phyloP scores from a whole-genome alignment of 2,329 filamentous ascomycete genomes.

The Colletotrichum karsti region DNA sequence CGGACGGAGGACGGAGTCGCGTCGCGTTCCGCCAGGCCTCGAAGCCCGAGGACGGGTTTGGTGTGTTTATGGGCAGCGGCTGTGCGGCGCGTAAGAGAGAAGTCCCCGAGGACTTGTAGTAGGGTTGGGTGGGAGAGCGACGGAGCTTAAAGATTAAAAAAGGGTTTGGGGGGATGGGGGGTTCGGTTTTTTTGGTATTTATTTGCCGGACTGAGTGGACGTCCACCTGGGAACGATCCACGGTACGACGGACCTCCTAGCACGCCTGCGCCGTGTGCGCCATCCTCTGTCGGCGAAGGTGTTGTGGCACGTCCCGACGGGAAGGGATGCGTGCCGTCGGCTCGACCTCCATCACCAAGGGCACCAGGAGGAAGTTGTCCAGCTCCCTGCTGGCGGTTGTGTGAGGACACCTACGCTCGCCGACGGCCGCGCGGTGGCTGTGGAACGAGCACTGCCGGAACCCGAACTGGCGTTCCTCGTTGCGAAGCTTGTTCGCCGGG shows the following conservation, averaged over 20 bases:
- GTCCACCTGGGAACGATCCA: neutral
- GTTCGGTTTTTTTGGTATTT: neutral
- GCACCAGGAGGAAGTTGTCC: conserved; percentile 31
- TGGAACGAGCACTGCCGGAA: conserved; percentile 70
- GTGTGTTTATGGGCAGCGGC: conserved; percentile 14
- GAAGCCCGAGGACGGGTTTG: conserved; percentile 13
- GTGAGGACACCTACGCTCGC: conserved; percentile 63
- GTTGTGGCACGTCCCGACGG: neutral
- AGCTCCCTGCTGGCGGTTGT: conserved; percentile 23
- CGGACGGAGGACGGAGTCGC: conserved; percentile 19
- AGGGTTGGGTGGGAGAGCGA: neutral
- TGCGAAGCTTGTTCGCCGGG: conserved; percentile 62
- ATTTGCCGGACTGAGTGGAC: neutral
- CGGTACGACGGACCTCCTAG: neutral
- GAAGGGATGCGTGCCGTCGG: neutral
- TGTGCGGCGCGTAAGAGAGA: neutral
- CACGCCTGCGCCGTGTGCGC: conserved; percentile 1
- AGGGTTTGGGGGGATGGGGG: neutral
- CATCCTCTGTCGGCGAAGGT: neutral
- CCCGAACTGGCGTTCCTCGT: conserved; percentile 66
- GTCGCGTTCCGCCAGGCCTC: conserved; percentile 27
- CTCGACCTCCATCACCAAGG: conserved; percentile 25
- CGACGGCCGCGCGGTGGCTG: conserved; percentile 62
- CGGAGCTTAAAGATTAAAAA: conserved; percentile 2
- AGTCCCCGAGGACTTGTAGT: conserved; percentile 17